Evolutionary conservation across 1,139 yeast genomes (phyloP).

Genomic region (Ogataea hybrid): DNA sequence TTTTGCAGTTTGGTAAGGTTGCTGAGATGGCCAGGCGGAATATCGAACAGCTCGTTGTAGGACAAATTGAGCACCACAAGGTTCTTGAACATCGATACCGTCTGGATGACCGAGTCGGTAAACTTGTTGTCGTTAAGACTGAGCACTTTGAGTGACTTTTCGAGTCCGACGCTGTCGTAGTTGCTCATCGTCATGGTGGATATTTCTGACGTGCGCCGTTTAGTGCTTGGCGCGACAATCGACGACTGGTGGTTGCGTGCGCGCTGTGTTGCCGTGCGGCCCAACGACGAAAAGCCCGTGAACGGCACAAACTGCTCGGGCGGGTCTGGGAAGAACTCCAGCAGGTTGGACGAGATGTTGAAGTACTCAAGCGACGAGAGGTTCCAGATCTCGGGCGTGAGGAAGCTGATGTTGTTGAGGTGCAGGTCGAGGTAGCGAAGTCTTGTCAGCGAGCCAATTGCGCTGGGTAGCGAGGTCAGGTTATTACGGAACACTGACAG

Average conservation of each 20-base stretch:
- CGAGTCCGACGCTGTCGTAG: conserved; percentile 34
- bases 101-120: conserved; percentile 72
- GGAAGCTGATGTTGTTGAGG: conserved; percentile 71
- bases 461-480: conserved; percentile 67
- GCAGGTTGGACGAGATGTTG: conserved; percentile 79
- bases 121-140: conserved; percentile 82
- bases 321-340: conserved; percentile 65
- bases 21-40: conserved; percentile 69
- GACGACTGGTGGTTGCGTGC: conserved; percentile 1
- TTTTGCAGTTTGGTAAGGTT: conserved; percentile 58
- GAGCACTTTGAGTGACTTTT: conserved; percentile 54
- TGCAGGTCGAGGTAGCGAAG: conserved; percentile 78
- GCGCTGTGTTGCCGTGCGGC: conserved; percentile 7
- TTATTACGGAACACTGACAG: conserved; percentile 76
- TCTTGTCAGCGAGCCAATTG: conserved; percentile 58
- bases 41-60: conserved; percentile 79
- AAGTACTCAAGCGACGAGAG: conserved; percentile 55
- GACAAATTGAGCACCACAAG: conserved; percentile 71
- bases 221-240: conserved; percentile 13
- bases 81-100: conserved; percentile 57
- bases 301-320: conserved; percentile 29
- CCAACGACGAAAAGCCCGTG: conserved; percentile 7
- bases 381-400: conserved; percentile 71
- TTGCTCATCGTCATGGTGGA: conserved; percentile 5
- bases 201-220: conserved; percentile 28